phyloP scores from a whole-genome alignment of 352 stramenopile genomes.

The Phytophthora litchii region DNA sequence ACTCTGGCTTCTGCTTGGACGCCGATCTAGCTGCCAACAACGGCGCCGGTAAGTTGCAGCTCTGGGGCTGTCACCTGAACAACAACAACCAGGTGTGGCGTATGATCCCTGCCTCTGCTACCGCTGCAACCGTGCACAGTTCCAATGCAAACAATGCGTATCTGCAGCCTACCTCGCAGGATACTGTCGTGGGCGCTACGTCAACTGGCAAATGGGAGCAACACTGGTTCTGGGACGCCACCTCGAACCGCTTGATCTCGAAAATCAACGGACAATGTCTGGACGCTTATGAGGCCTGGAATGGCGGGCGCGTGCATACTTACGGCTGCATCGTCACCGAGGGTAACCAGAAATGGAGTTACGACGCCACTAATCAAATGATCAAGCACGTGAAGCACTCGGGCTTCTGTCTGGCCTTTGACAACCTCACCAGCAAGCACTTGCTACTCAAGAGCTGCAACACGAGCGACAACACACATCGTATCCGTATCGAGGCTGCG shows the following conservation, averaged over 20 bases:
- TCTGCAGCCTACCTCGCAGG: conserved; percentile 37
- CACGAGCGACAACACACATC: conserved; percentile 46
- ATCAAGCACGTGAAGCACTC: conserved; percentile 56
- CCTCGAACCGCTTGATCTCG: conserved; percentile 43
- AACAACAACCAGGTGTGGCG: conserved; percentile 72
- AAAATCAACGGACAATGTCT: conserved; percentile 60
- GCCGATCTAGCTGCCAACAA: conserved; percentile 46
- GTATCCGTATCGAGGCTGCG: conserved; percentile 33
- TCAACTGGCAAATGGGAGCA: conserved; percentile 29
- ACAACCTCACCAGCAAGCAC: conserved; percentile 47
- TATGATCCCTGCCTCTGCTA: conserved; percentile 37
- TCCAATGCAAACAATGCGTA: conserved; percentile 27
- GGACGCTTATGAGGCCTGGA: conserved; percentile 62
- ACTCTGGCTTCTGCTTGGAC: conserved; percentile 68
- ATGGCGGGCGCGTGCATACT: conserved; percentile 62
- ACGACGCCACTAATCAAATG: conserved; percentile 43
- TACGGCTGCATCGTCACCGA: conserved; percentile 59
- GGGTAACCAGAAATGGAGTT: conserved; percentile 68
- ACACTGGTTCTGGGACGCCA: conserved; percentile 58
- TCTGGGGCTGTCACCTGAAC: conserved; percentile 53
- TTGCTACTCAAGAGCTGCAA: conserved; percentile 60
- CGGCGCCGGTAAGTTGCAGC: conserved; percentile 37
- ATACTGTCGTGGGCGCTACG: conserved; percentile 36
- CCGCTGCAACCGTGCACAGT: conserved; percentile 39
- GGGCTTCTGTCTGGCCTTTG: conserved; percentile 59